These are phyloP conservation scores for Sungouiella thailandica DNA, from an alignment of 805 yeast species.

Conservation along the genomic window DNA sequence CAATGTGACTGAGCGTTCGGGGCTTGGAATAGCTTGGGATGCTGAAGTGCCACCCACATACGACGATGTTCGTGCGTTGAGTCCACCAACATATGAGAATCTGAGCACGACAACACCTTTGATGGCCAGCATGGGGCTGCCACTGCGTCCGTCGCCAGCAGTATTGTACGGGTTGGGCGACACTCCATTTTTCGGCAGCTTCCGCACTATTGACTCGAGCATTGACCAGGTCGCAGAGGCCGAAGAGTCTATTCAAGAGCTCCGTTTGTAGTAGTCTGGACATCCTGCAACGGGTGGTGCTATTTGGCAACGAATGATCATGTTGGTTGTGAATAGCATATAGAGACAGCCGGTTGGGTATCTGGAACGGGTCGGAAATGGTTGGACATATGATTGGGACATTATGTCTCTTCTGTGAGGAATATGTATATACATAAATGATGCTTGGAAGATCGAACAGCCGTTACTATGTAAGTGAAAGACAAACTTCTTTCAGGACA, in stretches of 20 bases:
- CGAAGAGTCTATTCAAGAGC: slow-evolving; percentile 32
- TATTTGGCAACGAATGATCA: too few relatives aligned
- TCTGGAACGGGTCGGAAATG: too few relatives aligned
- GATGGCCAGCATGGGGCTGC: slow-evolving; percentile 24
- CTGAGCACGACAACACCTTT: slow-evolving; percentile 28
- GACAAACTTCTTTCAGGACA: too few relatives aligned
- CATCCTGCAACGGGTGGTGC: too few relatives aligned
- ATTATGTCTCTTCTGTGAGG: too few relatives aligned
- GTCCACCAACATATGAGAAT: slow-evolving; percentile 78
- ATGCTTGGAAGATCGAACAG: too few relatives aligned
- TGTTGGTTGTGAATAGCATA: too few relatives aligned
- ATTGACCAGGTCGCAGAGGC: slow-evolving; percentile 26
- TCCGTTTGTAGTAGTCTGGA: slow-evolving; percentile 15
- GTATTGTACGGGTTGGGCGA: slow-evolving; percentile 41
- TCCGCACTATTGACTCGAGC: slow-evolving; percentile 15
- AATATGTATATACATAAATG: too few relatives aligned
- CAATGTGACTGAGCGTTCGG: slow-evolving; percentile 82
- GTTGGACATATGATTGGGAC: too few relatives aligned
- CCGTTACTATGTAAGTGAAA: too few relatives aligned
- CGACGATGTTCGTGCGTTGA: slow-evolving; percentile 71
- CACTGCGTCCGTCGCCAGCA: slow-evolving; percentile 25
- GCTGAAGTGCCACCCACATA: slow-evolving; percentile 98
- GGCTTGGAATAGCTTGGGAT: slow-evolving; percentile 97
- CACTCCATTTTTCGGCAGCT: slow-evolving; percentile 30
- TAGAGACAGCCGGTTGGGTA: too few relatives aligned